A percentile compares a stretch with the other conserved stretches of the same genome.
Conservation (phyloP, 2,329 filamentous ascomycete species). For the Ceratocystis harringtonii region DNA sequence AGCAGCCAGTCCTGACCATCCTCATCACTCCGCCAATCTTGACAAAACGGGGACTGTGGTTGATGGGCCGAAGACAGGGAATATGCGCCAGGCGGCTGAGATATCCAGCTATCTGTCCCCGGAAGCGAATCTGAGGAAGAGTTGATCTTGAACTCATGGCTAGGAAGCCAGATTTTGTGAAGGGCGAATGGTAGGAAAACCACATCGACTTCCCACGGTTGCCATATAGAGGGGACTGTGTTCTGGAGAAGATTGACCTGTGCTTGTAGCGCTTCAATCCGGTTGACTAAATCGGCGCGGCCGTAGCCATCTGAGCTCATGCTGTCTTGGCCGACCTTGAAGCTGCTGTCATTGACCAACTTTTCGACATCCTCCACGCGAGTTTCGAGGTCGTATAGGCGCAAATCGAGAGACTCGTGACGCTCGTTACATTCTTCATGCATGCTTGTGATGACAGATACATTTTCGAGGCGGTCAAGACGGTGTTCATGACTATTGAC, state of each 20-base stretch:
- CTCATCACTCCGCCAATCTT: constrained; percentile 33
- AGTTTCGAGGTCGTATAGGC: constrained; percentile 54
- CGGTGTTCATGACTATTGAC: constrained; percentile 48
- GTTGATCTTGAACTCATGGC: constrained; percentile 33
- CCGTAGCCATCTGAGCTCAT: constrained; percentile 30
- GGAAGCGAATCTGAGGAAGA: constrained; percentile 21
- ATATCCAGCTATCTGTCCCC: constrained; percentile 39
- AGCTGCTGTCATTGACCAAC: constrained; percentile 28
- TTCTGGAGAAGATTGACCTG: constrained; percentile 43
- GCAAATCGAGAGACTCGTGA: constrained; percentile 50
- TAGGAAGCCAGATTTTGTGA: constrained; percentile 39
- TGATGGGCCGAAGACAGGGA: constrained; percentile 30
- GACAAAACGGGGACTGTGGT: constrained; percentile 33
- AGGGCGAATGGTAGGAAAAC: constrained; percentile 58
- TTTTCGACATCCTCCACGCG: constrained; percentile 43
- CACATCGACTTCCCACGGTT: constrained; percentile 62
- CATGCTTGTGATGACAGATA: constrained; percentile 46
- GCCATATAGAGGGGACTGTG: constrained; percentile 35
- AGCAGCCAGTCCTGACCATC: constrained; percentile 45
- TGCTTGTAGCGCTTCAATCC: constrained; percentile 36
- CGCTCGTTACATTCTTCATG: constrained; percentile 55
- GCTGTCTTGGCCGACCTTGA: constrained; percentile 25
- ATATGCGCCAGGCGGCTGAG: constrained; percentile 31
- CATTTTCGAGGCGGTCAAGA: constrained; percentile 52
- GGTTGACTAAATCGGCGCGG: constrained; percentile 33